phyloP scores from a whole-genome alignment of 257 asterid genomes.

The Thymus mandschuricus region DNA sequence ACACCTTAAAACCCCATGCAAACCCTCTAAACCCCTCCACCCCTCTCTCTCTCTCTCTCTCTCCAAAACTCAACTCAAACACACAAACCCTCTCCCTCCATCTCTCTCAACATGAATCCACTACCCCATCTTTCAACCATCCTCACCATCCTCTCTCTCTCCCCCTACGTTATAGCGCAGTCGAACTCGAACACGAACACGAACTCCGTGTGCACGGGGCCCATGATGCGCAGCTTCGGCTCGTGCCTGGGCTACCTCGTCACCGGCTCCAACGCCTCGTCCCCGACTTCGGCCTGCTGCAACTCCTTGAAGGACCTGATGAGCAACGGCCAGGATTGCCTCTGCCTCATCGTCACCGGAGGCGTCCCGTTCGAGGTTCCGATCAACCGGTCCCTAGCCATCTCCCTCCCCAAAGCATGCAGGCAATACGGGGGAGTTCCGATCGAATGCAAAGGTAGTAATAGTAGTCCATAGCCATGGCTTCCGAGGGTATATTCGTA shows the following conservation, averaged over 20 bases:
- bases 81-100: constrained; percentile 25
- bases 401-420: constrained; percentile 77
- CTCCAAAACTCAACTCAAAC: neutral
- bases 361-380: constrained; percentile 60
- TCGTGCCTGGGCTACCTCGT: constrained; percentile 64
- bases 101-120: neutral
- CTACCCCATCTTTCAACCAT: constrained; percentile 25
- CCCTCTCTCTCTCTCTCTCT: constrained; percentile 1
- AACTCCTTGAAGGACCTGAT: constrained; percentile 40
- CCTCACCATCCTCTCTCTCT: constrained; percentile 22
- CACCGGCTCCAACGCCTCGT: constrained; percentile 42
- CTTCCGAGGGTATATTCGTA: neutral
- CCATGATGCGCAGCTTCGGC: constrained; percentile 69
- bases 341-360: constrained; percentile 53
- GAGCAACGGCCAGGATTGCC: constrained; percentile 55
- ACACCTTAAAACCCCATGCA: neutral
- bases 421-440: neutral
- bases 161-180: constrained; percentile 37
- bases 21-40: constrained; percentile 38
- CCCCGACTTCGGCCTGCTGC: constrained; percentile 72
- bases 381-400: constrained; percentile 50
- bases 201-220: constrained; percentile 48
- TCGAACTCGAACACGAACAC: constrained; percentile 9
- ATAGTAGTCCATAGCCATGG: too few species aligned
- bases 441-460: constrained; percentile 69